Conservation (phyloP, 345 rosid species). For the Acer yangbiense region DNA sequence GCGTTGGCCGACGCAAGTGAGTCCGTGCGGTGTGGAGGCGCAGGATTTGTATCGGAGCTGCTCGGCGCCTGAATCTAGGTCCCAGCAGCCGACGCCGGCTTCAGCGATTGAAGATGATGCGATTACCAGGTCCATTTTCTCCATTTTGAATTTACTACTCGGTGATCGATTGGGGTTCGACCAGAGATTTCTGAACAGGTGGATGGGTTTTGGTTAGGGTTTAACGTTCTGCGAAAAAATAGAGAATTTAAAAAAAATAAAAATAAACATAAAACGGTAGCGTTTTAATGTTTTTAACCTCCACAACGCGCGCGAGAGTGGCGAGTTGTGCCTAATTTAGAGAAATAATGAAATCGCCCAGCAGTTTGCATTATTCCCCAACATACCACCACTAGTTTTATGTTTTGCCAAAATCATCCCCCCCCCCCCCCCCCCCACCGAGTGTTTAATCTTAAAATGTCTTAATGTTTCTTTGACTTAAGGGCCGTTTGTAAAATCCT, state of each 20-base stretch:
- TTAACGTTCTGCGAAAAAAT: not conserved
- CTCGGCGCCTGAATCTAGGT: conserved; percentile 60
- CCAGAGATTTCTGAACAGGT: not conserved
- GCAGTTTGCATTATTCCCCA: too few relatives aligned
- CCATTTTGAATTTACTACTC: not conserved
- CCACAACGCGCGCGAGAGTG: too few relatives aligned
- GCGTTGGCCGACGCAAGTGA: conserved; percentile 58
- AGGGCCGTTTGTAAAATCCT: too few relatives aligned
- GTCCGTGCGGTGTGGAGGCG: conserved; percentile 71
- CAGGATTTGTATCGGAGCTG: conserved; percentile 67
- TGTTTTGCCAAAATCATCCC: too few relatives aligned
- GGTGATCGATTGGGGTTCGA: too few relatives aligned
- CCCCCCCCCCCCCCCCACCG: too few relatives aligned
- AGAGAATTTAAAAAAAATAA: too few relatives aligned
- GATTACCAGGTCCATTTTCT: conserved; percentile 41
- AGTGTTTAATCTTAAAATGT: too few relatives aligned
- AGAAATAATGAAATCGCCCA: too few relatives aligned
- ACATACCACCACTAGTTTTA: too few relatives aligned
- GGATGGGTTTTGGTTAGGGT: conserved; percentile 4
- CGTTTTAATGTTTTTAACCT: not conserved
- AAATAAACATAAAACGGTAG: not conserved
- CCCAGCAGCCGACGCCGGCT: conserved; percentile 81
- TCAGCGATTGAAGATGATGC: conserved; percentile 77
- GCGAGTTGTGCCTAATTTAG: too few relatives aligned
- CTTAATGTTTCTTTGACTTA: too few relatives aligned